Conservation (phyloP, 768 basidiomycete genomes). For the Amanita phalloides region DNA sequence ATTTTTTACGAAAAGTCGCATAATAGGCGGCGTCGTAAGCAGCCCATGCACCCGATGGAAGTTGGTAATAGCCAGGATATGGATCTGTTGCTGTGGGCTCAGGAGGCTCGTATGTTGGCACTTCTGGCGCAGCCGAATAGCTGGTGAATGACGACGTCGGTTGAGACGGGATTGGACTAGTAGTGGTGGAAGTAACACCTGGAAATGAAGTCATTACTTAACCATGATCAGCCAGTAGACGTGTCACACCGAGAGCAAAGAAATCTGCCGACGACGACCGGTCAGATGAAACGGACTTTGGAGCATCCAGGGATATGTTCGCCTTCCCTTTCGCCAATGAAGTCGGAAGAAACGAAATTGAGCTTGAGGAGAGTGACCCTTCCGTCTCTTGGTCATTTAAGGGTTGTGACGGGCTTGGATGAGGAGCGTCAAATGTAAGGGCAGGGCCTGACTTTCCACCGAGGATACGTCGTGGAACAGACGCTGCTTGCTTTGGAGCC, state of each 20-base stretch:
- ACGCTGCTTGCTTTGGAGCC: conserved; percentile 49
- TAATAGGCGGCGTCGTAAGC: conserved; percentile 67
- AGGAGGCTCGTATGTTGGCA: conserved; percentile 61
- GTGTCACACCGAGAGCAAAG: conserved; percentile 50
- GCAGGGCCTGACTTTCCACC: conserved; percentile 55
- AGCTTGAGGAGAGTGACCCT: conserved; percentile 12
- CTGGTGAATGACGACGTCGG: conserved; percentile 18
- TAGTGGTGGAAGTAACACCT: conserved; percentile 9
- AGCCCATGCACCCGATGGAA: conserved; percentile 74
- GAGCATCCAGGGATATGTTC: conserved; percentile 43
- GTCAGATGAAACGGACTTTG: conserved; percentile 11
- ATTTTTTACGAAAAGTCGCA: conserved; percentile 53
- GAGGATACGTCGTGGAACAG: conserved; percentile 45
- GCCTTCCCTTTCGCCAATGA: conserved; percentile 49
- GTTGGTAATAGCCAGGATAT: conserved; percentile 82
- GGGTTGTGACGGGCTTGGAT: conserved; percentile 6
- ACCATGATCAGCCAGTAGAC: neutral
- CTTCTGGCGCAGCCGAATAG: conserved; percentile 55
- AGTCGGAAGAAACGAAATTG: conserved; percentile 45
- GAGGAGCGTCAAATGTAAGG: conserved; percentile 41
- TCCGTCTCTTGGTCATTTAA: conserved; percentile 9
- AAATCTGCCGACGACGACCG: conserved; percentile 41
- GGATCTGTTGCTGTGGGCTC: conserved; percentile 65
- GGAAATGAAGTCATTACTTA: neutral
- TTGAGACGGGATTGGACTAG: conserved; percentile 10